These are phyloP conservation scores for Ophiocordyceps camponoti-saundersi DNA, from an alignment of 2,329 filamentous ascomycete genomes.

Conservation along the genomic window DNA sequence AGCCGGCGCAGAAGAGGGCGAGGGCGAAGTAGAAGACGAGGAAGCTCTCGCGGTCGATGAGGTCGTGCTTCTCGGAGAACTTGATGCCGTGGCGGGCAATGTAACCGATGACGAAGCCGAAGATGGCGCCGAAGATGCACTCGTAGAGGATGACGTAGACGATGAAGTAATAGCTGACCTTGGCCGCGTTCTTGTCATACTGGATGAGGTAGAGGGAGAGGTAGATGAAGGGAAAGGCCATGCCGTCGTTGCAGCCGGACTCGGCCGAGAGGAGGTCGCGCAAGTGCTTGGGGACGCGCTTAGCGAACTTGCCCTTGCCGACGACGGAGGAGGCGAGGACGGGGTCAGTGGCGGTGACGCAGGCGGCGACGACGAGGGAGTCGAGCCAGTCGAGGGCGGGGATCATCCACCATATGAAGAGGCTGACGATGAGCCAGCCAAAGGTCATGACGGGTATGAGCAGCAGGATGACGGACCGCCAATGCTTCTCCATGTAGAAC, in stretches of 20 bases:
- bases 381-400: slow-evolving; percentile 73
- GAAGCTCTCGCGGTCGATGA: slow-evolving; percentile 94
- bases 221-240: slow-evolving; percentile 98
- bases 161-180: slow-evolving; percentile 74
- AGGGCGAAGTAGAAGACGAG: slow-evolving; percentile 97
- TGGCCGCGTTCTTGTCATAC: slow-evolving; percentile 49
- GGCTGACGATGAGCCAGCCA: slow-evolving; percentile 81
- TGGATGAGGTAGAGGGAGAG: slow-evolving; percentile 78
- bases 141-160: slow-evolving; percentile 86
- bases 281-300: slow-evolving; percentile 92
- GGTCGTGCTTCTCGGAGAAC: slow-evolving; percentile 61
- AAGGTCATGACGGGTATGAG: slow-evolving; percentile 94
- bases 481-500: slow-evolving; percentile 96
- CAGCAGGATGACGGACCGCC: slow-evolving; percentile 78
- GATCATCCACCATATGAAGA: slow-evolving; percentile 89
- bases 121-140: slow-evolving; percentile 82
- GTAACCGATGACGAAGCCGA: slow-evolving; percentile 77
- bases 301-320: slow-evolving; percentile 96
- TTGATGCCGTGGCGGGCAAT: slow-evolving; percentile 82
- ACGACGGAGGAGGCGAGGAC: slow-evolving; percentile 95
- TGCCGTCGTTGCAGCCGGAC: slow-evolving; percentile 97
- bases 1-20: slow-evolving; percentile 87
- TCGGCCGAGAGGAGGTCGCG: slow-evolving; percentile 89
- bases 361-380: slow-evolving; percentile 72
- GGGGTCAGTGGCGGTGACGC: slow-evolving; percentile 92